phyloP scores from a whole-genome alignment of 208 protist genomes.

The Histomonas meleagridis region DNA sequence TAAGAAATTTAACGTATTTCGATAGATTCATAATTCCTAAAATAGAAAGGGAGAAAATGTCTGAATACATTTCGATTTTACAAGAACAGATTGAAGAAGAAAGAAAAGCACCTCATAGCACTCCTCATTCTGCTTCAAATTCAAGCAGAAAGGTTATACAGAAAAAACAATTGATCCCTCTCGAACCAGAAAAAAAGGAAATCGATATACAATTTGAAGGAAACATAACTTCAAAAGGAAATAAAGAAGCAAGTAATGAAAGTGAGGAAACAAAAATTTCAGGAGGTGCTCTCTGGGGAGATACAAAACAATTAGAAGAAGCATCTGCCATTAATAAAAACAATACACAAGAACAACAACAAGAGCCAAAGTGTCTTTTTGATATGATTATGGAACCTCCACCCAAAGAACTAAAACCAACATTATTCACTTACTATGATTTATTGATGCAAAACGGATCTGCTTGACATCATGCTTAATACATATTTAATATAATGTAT shows the following conservation, averaged over 20 bases:
- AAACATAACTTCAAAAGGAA: neutral
- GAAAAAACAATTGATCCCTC: neutral
- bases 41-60: neutral
- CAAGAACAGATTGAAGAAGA: neutral
- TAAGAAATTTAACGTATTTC: too few relatives aligned
- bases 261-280: neutral
- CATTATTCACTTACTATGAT: neutral
- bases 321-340: neutral
- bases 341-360: neutral
- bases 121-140: neutral
- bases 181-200: neutral
- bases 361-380: neutral
- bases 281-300: neutral
- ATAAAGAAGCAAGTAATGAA: neutral
- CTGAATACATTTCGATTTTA: neutral
- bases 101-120: neutral
- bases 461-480: too few relatives aligned
- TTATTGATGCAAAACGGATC: neutral
- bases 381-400: neutral
- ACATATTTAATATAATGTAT: too few relatives aligned
- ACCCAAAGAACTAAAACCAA: neutral
- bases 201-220: neutral
- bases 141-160: neutral
- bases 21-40: too few relatives aligned
- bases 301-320: neutral